Evolutionary conservation across 371 early-diverging fungal genomes (phyloP), one percentile per base, ranked within the genome.

Genomic region (Entomophthora muscae): DNA sequence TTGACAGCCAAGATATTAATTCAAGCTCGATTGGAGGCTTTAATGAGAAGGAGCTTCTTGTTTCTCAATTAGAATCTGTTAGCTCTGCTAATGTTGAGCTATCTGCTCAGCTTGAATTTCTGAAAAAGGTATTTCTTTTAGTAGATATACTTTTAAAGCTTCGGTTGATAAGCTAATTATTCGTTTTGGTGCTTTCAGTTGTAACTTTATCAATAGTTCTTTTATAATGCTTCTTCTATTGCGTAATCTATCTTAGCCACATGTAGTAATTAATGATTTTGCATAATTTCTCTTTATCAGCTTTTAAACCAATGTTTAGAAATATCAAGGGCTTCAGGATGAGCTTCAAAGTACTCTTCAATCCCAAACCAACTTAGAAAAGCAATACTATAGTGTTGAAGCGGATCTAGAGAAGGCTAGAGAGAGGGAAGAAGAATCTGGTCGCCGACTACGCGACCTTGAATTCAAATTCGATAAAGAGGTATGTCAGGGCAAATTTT

Each of bases 321-420:
- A 61, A 61, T 61, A 61, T 24, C 42, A 31, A 3, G 61, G 61
- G 23, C 27, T 61, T 32, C 61, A 61, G n/a, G 61, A 32, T 22
- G 61, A 61, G 31, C 31, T 61, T 1, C 32, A 61, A n/a, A 28
- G n/a, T 30, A 17, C 61, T 30, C 42, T 61, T 12, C 22, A 28
- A 42, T 31, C 61, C 28, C 62, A 62, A 62, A 62, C 29, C 53
- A 62, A 62, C 2, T 30, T 62, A 27, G 62, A 62, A 21, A 52
- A n/a, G 21, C 62, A 62, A 30, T 62, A 52, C 27, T 51, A 51
- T 52, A 26, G 53, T 10, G 12, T 62, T 2, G 53, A 62, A 29
- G 51, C 29, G 12, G 62, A 62, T 7, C 27, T 52, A 1, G 62
- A 62, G 22, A 17, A 52, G 17, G 23, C 13, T 26, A 62, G 42